Evolutionary conservation across 768 basidiomycete genomes (phyloP).

Genomic region (Pleurotus cornucopiae): DNA sequence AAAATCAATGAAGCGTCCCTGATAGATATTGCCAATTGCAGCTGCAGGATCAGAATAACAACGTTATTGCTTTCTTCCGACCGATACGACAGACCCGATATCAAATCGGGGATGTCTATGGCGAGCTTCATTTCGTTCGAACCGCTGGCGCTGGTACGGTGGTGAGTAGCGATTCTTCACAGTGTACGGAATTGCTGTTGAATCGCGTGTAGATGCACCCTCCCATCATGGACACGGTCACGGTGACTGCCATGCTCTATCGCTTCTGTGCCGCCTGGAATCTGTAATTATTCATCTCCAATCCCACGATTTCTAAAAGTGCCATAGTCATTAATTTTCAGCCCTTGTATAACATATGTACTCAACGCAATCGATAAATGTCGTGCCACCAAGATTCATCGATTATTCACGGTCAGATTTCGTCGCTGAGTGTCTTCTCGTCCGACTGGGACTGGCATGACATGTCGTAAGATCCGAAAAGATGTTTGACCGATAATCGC

Average conservation of each 20-base stretch:
- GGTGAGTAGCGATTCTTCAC: conserved; percentile 39
- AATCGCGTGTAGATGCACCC: conserved; percentile 62
- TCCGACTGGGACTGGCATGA: neutral
- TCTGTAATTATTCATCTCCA: conserved; percentile 25
- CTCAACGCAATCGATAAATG: neutral
- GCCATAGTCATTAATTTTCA: neutral
- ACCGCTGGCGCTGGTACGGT: conserved; percentile 78
- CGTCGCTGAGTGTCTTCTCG: neutral
- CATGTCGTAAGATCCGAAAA: conserved; percentile 5
- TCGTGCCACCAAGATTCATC: neutral
- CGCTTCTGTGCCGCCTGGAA: conserved; percentile 65
- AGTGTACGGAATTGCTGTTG: conserved; percentile 10
- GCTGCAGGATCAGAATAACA: conserved; percentile 70
- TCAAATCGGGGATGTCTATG: conserved; percentile 83
- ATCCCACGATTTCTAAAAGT: neutral
- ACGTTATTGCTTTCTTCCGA: conserved; percentile 75
- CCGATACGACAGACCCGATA: conserved; percentile 75
- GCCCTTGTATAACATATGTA: conserved; percentile 10
- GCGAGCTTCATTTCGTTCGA: conserved; percentile 81
- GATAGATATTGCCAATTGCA: conserved; percentile 27
- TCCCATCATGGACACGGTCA: conserved; percentile 87
- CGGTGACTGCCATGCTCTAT: conserved; percentile 82
- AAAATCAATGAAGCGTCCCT: conserved; percentile 12
- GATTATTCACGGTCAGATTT: neutral
- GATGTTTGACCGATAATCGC: conserved; percentile 1